phyloP scores from a whole-genome alignment of 331 rosid genomes.

The Malus hybrid region DNA sequence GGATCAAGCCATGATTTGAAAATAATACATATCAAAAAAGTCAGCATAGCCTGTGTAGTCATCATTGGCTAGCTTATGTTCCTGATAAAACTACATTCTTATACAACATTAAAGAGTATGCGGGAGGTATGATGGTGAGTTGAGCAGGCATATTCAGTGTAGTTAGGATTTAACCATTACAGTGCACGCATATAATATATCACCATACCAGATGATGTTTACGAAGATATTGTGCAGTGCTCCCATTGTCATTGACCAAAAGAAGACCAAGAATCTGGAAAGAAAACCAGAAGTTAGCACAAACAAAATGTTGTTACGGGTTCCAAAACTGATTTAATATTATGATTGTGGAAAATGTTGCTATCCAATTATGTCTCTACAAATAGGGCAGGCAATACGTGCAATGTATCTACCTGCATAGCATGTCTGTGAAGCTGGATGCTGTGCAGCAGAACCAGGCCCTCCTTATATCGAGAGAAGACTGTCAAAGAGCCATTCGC shows the following conservation, averaged over 20 bases:
- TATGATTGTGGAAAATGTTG: too few species aligned
- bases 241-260: constrained; percentile 92
- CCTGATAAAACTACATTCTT: not conserved
- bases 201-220: constrained; percentile 85
- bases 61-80: not conserved
- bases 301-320: constrained; percentile 13
- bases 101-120: not conserved
- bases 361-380: not conserved
- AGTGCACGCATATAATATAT: not conserved
- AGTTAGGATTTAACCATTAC: not conserved
- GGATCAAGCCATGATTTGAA: not conserved
- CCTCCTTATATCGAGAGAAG: constrained; percentile 80
- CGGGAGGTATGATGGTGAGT: not conserved
- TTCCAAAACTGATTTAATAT: constrained; percentile 2
- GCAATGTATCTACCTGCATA: constrained; percentile 68
- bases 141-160: not conserved
- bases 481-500: constrained; percentile 81
- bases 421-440: constrained; percentile 99
- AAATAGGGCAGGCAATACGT: constrained; percentile 10
- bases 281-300: constrained; percentile 21
- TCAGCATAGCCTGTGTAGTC: not conserved
- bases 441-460: constrained; percentile 89
- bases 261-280: constrained; percentile 88
- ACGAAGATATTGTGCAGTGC: constrained; percentile 87
- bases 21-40: not conserved